Conservation (phyloP, 2,329 filamentous ascomycete species). For the Cladosporium sp. region DNA sequence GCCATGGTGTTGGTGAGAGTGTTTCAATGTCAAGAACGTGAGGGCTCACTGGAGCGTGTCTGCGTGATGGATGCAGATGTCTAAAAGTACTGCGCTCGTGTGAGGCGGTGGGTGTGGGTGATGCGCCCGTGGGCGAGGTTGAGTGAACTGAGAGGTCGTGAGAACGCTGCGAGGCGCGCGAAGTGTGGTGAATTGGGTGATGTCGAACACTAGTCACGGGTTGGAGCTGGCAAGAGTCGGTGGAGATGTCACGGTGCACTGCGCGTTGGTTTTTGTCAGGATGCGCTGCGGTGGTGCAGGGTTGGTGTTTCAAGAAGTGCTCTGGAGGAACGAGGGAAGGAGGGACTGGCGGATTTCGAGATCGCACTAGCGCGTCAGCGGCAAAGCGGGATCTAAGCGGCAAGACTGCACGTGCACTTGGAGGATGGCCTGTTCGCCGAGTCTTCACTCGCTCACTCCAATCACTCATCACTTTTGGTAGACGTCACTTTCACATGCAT, state of each 20-base stretch:
- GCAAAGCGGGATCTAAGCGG: neutral
- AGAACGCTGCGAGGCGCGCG: constrained; percentile 5
- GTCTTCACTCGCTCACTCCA: neutral
- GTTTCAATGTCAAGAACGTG: constrained; percentile 6
- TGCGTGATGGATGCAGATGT: constrained; percentile 8
- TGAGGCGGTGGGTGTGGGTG: constrained; percentile 1
- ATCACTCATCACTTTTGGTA: no score
- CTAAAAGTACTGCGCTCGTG: neutral
- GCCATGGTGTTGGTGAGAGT: constrained; percentile 23
- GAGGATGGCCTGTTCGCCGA: neutral
- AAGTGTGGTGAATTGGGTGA: neutral
- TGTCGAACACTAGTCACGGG: constrained; percentile 4
- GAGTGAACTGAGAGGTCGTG: constrained; percentile 13
- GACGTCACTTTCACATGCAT: neutral
- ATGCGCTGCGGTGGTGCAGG: neutral
- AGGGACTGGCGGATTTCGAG: neutral
- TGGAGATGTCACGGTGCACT: neutral
- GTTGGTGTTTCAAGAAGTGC: neutral
- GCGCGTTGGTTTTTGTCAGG: neutral
- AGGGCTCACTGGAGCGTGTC: constrained; percentile 18
- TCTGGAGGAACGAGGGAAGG: neutral
- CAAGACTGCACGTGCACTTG: constrained; percentile 5
- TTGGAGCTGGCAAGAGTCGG: neutral
- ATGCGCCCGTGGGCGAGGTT: neutral
- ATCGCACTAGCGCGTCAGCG: neutral